These are phyloP conservation scores for Neofusicoccum parvum DNA, from an alignment of 2,329 filamentous ascomycete species.

Conservation along the genomic window DNA sequence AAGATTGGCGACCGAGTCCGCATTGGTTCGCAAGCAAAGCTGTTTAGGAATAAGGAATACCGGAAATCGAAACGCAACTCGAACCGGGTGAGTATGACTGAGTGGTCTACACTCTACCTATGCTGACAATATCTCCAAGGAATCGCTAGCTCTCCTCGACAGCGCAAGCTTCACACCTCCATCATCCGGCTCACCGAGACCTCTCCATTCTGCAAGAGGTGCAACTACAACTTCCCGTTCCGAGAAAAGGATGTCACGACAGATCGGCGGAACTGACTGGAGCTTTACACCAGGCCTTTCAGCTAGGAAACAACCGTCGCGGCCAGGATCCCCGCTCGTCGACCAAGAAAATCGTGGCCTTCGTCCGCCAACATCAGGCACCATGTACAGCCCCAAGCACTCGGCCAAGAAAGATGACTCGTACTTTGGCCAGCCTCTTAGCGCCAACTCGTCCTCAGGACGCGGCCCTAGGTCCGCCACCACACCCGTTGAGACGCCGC, in stretches of 20 bases:
- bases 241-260: slow-evolving; percentile 52
- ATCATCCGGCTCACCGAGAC: slow-evolving; percentile 67
- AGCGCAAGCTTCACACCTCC: slow-evolving; percentile 61
- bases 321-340: slow-evolving; percentile 71
- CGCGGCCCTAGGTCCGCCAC: slow-evolving; percentile 18
- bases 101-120: slow-evolving; percentile 23
- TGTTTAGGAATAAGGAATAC: slow-evolving; percentile 52
- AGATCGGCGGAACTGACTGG: slow-evolving; percentile 37
- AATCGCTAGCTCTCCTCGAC: slow-evolving; percentile 82
- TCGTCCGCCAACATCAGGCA: slow-evolving; percentile 60
- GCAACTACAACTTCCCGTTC: slow-evolving; percentile 46
- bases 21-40: slow-evolving; percentile 59
- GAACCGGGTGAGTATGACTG: slow-evolving; percentile 66
- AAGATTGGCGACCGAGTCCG: slow-evolving; percentile 96
- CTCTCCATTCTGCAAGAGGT: slow-evolving; percentile 56
- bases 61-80: slow-evolving; percentile 64
- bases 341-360: slow-evolving; percentile 57
- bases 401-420: slow-evolving; percentile 52
- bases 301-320: slow-evolving; percentile 60
- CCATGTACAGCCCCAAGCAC: slow-evolving; percentile 60
- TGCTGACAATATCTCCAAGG: slow-evolving; percentile 52
- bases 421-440: slow-evolving; percentile 59
- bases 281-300: slow-evolving; percentile 44
- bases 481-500: slow-evolving; percentile 28
- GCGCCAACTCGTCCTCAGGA: slow-evolving; percentile 52